These are phyloP conservation scores for Phytopythium aichiense DNA, from an alignment of 352 stramenopile species.

Conservation along the genomic window DNA sequence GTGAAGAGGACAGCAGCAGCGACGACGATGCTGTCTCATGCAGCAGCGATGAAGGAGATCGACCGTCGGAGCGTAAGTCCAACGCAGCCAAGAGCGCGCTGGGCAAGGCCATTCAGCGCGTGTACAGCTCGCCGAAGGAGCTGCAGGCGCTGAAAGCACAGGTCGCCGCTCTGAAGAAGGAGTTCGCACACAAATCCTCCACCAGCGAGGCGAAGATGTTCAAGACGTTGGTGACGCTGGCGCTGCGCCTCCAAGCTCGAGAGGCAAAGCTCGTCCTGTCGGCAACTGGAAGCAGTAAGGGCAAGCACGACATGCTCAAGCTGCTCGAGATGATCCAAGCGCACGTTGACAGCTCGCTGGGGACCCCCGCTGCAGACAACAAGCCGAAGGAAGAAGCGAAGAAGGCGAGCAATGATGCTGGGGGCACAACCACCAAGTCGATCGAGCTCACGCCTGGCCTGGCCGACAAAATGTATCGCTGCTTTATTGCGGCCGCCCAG, in stretches of 20 bases:
- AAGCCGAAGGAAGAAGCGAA: conserved; percentile 1
- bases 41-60: conserved; percentile 42
- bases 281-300: conserved; percentile 24
- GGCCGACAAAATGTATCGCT: conserved; percentile 61
- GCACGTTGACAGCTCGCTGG: conserved; percentile 20
- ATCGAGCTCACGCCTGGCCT: conserved; percentile 10
- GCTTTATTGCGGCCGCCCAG: conserved; percentile 62
- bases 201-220: conserved; percentile 60
- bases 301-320: conserved; percentile 22
- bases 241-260: conserved; percentile 40
- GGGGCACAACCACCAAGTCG: too few species aligned
- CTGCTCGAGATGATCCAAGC: conserved; percentile 21
- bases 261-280: conserved; percentile 44
- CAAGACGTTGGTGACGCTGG: conserved; percentile 44
- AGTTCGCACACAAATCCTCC: conserved; percentile 16
- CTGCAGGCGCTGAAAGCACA: conserved; percentile 30
- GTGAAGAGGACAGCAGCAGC: conserved; percentile 23
- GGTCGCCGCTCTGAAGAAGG: conserved; percentile 16
- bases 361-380: background rate
- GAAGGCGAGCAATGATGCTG: background rate
- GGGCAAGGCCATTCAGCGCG: conserved; percentile 29
- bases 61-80: conserved; percentile 15
- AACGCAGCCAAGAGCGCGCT: conserved; percentile 25
- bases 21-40: conserved; percentile 13
- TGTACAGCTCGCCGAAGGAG: conserved; percentile 28